Evolutionary conservation across 106 monocot genomes (phyloP), one percentile per base, ranked within the genome.

Genomic region (Xerophyta viscosa): DNA sequence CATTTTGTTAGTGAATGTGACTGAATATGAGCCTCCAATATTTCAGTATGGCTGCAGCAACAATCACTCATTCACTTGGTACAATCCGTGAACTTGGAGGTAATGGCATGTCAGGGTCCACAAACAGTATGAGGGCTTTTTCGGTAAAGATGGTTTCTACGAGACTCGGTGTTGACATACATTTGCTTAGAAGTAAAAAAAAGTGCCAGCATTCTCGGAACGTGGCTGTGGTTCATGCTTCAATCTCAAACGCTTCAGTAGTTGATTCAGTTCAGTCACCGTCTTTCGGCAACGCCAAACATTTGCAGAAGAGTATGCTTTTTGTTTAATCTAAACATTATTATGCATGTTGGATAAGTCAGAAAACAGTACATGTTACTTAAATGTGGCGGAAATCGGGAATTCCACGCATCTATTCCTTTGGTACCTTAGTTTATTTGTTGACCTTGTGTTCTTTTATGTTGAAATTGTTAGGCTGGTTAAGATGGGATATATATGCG

Each of bases 231-330:
- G 37, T 74, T 57, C 51, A 30, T 56, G 66, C 71, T 42, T 81
- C 84, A 47, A 49, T 41, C 10, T 69, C 74, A 37, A 60, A 73
- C 29, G 72, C 72, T 50, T 69, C 71, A 1, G 66, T 90, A 13
- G 50, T 36, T 31, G 71, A 77, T 56, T 71, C 74, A 33, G 63
- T 74, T 68, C 39, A 74, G 29, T 6, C 52, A 49, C 57, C 60
- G 31, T 60, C 60, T 31, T 58, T 15, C 45, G 47, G 52, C 25
- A 69, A 47, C 14, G 18, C 57, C 29, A 48, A 37, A 20, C 62
- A 55, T 48, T 55, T 73, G 12, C 56, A 21, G 54, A 83, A 71
- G 68, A 66, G 92, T 92, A 62, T 68, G 62, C 18, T 18, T n/a
- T 42, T 50, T 24, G 27, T 23, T 8, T 46, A 19, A 39, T 11